These are phyloP conservation scores for Phytophthora sp. DNA, from an alignment of 352 stramenopile genomes.

Conservation along the genomic window DNA sequence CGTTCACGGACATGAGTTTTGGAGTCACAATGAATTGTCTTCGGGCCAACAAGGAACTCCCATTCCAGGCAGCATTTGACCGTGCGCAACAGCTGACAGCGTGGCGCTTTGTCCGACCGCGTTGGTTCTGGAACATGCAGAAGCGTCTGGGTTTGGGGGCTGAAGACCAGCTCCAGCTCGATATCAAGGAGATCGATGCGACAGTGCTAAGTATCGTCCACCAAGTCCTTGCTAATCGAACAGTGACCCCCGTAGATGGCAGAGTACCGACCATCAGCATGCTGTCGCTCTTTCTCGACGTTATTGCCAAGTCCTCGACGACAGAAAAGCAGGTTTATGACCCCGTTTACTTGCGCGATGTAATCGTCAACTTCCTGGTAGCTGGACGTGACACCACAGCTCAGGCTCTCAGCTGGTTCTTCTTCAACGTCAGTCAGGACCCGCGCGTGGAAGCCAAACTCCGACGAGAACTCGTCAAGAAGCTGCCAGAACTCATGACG, in stretches of 20 bases:
- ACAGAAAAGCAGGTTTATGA: constrained; percentile 32
- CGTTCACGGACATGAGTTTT: constrained; percentile 77
- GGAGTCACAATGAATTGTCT: constrained; percentile 54
- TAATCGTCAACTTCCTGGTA: constrained; percentile 84
- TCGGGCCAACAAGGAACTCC: constrained; percentile 40
- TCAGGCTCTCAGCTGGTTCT: constrained; percentile 76
- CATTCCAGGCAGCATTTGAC: constrained; percentile 70
- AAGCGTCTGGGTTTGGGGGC: constrained; percentile 40
- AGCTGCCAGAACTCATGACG: constrained; percentile 32
- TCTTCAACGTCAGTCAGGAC: constrained; percentile 60
- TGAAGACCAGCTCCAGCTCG: constrained; percentile 45
- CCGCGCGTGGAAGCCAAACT: constrained; percentile 58
- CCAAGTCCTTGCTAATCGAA: constrained; percentile 31
- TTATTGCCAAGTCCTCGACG: constrained; percentile 32
- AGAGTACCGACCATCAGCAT: constrained; percentile 15
- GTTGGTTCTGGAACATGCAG: constrained; percentile 58
- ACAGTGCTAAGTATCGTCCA: constrained; percentile 49
- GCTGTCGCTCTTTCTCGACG: constrained; percentile 41
- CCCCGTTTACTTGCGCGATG: constrained; percentile 61
- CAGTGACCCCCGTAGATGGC: constrained; percentile 6
- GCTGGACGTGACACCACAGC: constrained; percentile 83
- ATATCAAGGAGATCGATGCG: constrained; percentile 53
- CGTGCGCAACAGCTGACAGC: constrained; percentile 39
- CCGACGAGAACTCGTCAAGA: constrained; percentile 47
- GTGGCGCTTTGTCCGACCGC: constrained; percentile 47